Evolutionary conservation across 1,139 yeast genomes (phyloP).

Genomic region (Candida buenavistaensis): DNA sequence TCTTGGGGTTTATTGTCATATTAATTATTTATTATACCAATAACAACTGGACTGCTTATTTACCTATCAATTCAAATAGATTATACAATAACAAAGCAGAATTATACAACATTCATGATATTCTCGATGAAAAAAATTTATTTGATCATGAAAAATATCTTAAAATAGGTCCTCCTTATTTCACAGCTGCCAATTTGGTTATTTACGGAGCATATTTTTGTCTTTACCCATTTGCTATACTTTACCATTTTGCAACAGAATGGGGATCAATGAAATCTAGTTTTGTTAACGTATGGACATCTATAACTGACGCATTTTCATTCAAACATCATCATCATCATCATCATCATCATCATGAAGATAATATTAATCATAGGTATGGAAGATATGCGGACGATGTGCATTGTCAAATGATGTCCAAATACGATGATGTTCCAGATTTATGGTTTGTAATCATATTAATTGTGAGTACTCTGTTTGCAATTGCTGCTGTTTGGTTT

Average conservation of each 20-base stretch:
- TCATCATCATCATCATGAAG: not conserved
- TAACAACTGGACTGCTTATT: conserved; percentile 40
- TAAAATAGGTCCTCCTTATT: conserved; percentile 44
- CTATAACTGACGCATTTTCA: conserved; percentile 31
- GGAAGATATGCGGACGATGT: conserved; percentile 32
- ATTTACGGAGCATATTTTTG: conserved; percentile 44
- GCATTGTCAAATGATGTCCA: conserved; percentile 42
- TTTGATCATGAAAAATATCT: conserved; percentile 33
- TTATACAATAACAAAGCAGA: conserved; percentile 36
- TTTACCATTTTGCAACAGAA: conserved; percentile 34
- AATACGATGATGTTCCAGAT: conserved; percentile 41
- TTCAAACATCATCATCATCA: not conserved
- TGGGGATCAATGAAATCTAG: conserved; percentile 47
- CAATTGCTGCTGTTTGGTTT: conserved; percentile 29
- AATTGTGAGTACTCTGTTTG: conserved; percentile 29
- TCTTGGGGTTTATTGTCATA: conserved; percentile 34
- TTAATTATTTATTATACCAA: conserved; percentile 35
- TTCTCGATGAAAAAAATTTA: conserved; percentile 30
- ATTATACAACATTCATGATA: conserved; percentile 33
- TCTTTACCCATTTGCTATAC: conserved; percentile 42
- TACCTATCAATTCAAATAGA: conserved; percentile 41
- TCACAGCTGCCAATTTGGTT: conserved; percentile 43
- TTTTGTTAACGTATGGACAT: conserved; percentile 35
- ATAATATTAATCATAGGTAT: conserved; percentile 7
- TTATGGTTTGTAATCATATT: conserved; percentile 39